Conservation (phyloP, 768 basidiomycete genomes). For the Hericium coralloides region DNA sequence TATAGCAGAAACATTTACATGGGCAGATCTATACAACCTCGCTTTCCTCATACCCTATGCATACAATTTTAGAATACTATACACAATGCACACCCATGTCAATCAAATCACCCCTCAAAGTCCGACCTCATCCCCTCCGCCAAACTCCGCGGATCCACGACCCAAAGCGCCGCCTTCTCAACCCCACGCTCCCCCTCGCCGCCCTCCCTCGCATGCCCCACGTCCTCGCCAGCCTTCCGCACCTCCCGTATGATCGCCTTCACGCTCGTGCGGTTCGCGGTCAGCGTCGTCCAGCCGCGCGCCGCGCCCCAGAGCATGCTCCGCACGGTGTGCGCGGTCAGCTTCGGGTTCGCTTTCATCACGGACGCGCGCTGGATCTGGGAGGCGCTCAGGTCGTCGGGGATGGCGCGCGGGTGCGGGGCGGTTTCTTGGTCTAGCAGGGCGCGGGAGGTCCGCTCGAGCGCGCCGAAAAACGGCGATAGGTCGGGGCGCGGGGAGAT, state of each 20-base stretch:
- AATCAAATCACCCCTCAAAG: constrained; percentile 1
- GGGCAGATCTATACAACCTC: too few species aligned
- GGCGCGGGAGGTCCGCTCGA: constrained; percentile 33
- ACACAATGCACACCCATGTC: too few species aligned
- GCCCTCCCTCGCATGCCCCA: neutral
- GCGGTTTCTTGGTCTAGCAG: constrained; percentile 36
- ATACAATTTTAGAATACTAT: too few species aligned
- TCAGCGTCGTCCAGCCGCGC: constrained; percentile 78
- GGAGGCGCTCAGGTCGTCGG: constrained; percentile 9
- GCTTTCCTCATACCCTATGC: too few species aligned
- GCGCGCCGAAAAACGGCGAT: constrained; percentile 3
- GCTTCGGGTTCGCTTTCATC: constrained; percentile 43
- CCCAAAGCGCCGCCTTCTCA: constrained; percentile 47
- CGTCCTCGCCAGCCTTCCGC: constrained; percentile 25
- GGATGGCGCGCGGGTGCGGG: constrained; percentile 8
- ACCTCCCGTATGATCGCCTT: constrained; percentile 67
- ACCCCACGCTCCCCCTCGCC: constrained; percentile 12
- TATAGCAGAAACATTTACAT: too few species aligned
- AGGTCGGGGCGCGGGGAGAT: neutral
- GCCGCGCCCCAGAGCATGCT: constrained; percentile 63
- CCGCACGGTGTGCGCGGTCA: constrained; percentile 72
- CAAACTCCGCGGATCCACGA: constrained; percentile 73
- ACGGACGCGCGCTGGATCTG: constrained; percentile 47
- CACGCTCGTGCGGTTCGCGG: constrained; percentile 75
- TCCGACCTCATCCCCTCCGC: constrained; percentile 48